These are phyloP conservation scores for Ophiosphaerella herpotricha DNA, from an alignment of 2,329 filamentous ascomycete species.

Conservation along the genomic window DNA sequence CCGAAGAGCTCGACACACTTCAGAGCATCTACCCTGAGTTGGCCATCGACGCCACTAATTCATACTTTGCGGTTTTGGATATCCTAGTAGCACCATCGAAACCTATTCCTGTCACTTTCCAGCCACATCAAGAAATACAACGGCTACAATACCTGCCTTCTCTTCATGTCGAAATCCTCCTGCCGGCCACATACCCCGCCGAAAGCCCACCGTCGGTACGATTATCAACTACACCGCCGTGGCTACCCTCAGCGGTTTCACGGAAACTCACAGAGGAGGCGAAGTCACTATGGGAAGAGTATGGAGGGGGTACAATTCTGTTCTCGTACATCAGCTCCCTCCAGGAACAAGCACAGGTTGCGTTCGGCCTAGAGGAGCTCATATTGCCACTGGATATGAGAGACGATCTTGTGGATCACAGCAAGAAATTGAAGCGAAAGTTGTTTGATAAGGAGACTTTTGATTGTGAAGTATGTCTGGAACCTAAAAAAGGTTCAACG, in stretches of 20 bases:
- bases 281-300: constrained; percentile 62
- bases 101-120: constrained; percentile 49
- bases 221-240: constrained; percentile 56
- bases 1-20: constrained; percentile 63
- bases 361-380: constrained; percentile 58
- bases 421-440: constrained; percentile 72
- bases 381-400: constrained; percentile 59
- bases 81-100: constrained; percentile 60
- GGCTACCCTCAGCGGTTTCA: constrained; percentile 56
- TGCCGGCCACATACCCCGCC: constrained; percentile 63
- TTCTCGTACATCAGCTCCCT: constrained; percentile 65
- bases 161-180: constrained; percentile 56
- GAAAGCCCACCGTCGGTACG: constrained; percentile 55
- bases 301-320: constrained; percentile 60
- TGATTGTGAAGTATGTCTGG: constrained; percentile 84
- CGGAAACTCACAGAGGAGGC: constrained; percentile 54
- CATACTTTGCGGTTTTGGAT: constrained; percentile 56
- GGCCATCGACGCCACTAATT: constrained; percentile 50
- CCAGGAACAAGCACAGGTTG: constrained; percentile 61
- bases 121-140: constrained; percentile 47
- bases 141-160: constrained; percentile 61
- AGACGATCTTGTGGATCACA: constrained; percentile 75
- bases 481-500: constrained; percentile 82
- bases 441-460: constrained; percentile 85
- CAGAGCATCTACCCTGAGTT: constrained; percentile 68